These are phyloP conservation scores for Takashimella koratensis DNA, from an alignment of 1,284 basidiomycete species.

Conservation along the genomic window DNA sequence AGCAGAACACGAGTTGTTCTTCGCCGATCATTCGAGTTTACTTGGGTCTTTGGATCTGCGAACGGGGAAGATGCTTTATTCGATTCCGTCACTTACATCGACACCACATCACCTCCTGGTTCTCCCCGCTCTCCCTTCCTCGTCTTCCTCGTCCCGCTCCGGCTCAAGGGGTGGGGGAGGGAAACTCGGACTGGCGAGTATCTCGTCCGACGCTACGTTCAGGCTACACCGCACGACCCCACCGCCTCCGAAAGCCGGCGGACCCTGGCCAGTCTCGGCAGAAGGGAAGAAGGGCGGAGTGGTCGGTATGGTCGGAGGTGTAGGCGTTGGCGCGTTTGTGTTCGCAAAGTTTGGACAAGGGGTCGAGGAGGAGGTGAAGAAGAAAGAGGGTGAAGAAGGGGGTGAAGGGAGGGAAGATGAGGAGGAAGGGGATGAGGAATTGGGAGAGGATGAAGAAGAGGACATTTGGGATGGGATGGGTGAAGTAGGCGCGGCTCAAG, in stretches of 20 bases:
- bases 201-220: constrained; percentile 50
- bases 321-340: constrained; percentile 58
- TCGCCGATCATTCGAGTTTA: constrained; percentile 67
- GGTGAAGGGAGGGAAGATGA: constrained; percentile 22
- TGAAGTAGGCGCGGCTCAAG: constrained; percentile 27
- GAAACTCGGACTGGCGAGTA: constrained; percentile 31
- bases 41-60: constrained; percentile 70
- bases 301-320: constrained; percentile 65
- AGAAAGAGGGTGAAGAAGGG: constrained; percentile 17
- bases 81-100: constrained; percentile 54
- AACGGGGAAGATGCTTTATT: constrained; percentile 65
- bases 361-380: constrained; percentile 52
- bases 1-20: constrained; percentile 67
- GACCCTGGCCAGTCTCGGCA: constrained; percentile 58
- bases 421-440: constrained; percentile 31
- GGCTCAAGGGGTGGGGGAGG: background rate
- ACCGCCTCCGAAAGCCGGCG: constrained; percentile 52
- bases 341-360: constrained; percentile 45
- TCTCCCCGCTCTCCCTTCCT: constrained; percentile 29
- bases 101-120: constrained; percentile 39
- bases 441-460: constrained; percentile 29
- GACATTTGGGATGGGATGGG: constrained; percentile 28
- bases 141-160: too few species aligned
- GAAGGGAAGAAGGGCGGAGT: constrained; percentile 59
- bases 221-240: constrained; percentile 67